Conservation (phyloP, 495 filamentous ascomycete species). For the Cercophora sp. region DNA sequence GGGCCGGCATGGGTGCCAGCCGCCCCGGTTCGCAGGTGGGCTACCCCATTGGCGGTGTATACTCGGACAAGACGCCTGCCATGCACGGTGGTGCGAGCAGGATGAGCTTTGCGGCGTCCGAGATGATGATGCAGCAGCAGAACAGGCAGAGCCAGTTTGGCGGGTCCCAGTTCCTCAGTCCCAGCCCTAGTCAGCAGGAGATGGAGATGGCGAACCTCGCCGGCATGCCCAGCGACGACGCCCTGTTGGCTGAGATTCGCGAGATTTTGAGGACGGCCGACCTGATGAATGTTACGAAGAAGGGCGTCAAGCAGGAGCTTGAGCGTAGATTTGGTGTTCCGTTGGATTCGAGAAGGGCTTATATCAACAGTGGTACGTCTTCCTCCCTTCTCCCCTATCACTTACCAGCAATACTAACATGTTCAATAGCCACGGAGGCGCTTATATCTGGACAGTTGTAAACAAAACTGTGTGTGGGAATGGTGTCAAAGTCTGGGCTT, state of each 20-base stretch:
- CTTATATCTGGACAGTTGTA: slow-evolving; percentile 45
- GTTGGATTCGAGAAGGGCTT: slow-evolving; percentile 76
- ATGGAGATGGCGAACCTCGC: slow-evolving; percentile 66
- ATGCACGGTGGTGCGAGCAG: slow-evolving; percentile 39
- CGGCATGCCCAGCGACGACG: slow-evolving; percentile 79
- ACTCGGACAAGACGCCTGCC: slow-evolving; percentile 28
- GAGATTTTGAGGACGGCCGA: slow-evolving; percentile 89
- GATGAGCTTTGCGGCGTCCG: slow-evolving; percentile 76
- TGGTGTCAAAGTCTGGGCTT: no score
- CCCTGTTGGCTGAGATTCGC: slow-evolving; percentile 85
- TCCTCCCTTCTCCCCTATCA: background rate
- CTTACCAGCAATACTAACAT: slow-evolving; percentile 6
- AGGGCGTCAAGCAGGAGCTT: slow-evolving; percentile 90
- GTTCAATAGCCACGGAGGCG: slow-evolving; percentile 43
- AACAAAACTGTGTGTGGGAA: no score
- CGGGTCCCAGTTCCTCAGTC: slow-evolving; percentile 45
- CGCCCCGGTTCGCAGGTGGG: slow-evolving; percentile 76
- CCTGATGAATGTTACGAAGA: slow-evolving; percentile 98
- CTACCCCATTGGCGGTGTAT: slow-evolving; percentile 18
- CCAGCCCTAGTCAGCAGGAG: slow-evolving; percentile 44
- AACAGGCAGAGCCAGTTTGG: slow-evolving; percentile 31
- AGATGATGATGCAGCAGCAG: slow-evolving; percentile 48
- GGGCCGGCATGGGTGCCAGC: slow-evolving; percentile 39
- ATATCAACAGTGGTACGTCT: slow-evolving; percentile 86
- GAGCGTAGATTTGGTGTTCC: slow-evolving; percentile 81